Base-by-base conservation (phyloP, 768 basidiomycete genomes). In the Russula emetica region DNA sequence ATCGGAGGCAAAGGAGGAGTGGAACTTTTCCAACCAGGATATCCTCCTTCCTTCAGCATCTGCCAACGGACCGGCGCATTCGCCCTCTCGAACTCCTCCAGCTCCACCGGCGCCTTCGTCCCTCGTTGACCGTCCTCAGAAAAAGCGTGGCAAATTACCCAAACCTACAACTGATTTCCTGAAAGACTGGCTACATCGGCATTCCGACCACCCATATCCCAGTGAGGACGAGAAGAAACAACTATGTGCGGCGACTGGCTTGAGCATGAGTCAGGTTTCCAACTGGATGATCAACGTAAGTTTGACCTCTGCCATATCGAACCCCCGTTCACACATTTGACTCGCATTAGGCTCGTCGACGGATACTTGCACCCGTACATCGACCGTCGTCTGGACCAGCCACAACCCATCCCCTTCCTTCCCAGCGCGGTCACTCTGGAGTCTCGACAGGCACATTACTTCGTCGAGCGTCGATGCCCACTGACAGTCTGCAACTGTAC, bases 261-360 rank as follows among this genome's bases (percentile, higher is more conserved):
- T 94, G 67, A 90, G 86, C 77, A 93, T 93, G 90, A 85, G 82
- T 75, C 91, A 94, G 74, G 90, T 93, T 0, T 91, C 89, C 58
- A 93, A 93, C 73, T 93, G 91, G 91, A 93, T 93, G 91, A 93
- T 93, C 71, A 93, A 93, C 70, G 91, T 83, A 60, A 57, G 83
- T 76, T 16, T 18, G 13, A 47, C n/a, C 51, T 63, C 22, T 49
- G 13, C 32, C 55, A 63, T 61, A 53, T 32, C 67, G 64, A n/a
- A 18, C 30, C 60, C 54, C 2, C 58, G 60, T 66, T 71, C 63
- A 71, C 55, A 57, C 50, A 34, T 28, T 50, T 50, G 57, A 60
- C 38, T 57, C 32, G 28, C 52, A 38, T 42, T 71, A 92, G 90
- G 90, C 90, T 67, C 83, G 90, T 26, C 83, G 90, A 65, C 85